These are phyloP conservation scores for Nelumbo lutea DNA, from an alignment of 164 flowering plant genomes.

Conservation along the genomic window DNA sequence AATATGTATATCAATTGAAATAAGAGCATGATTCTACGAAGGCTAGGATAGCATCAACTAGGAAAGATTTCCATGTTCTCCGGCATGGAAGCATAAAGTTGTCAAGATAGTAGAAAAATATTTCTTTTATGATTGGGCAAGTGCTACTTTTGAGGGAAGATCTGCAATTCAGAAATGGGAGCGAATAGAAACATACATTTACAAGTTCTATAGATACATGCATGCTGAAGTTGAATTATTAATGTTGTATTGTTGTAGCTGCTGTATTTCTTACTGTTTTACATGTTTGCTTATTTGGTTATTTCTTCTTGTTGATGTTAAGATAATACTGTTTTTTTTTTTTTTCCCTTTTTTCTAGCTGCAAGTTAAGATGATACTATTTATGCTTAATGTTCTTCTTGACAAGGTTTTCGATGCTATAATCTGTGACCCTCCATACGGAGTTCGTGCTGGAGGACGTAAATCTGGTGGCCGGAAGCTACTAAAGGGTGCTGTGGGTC, in stretches of 20 bases:
- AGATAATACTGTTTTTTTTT: neutral
- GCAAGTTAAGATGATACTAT: neutral
- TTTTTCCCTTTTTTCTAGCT: neutral
- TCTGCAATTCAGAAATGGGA: too few species aligned
- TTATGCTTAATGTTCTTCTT: neutral
- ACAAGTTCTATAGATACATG: too few species aligned
- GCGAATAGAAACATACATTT: too few species aligned
- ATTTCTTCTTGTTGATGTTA: neutral
- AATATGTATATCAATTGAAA: too few species aligned
- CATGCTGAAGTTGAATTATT: neutral
- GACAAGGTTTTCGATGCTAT: conserved; percentile 84
- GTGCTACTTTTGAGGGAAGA: too few species aligned
- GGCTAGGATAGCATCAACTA: too few species aligned
- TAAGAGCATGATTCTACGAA: too few species aligned
- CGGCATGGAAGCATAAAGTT: too few species aligned
- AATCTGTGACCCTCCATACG: conserved; percentile 97
- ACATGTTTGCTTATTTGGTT: neutral
- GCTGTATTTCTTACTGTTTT: neutral
- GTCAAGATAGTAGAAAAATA: too few species aligned
- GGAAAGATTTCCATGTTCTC: too few species aligned
- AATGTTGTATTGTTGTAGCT: neutral
- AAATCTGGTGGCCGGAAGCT: conserved; percentile 96
- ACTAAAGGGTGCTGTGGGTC: conserved; percentile 62
- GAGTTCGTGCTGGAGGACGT: conserved; percentile 98
- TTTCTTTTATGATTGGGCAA: too few species aligned